Evolutionary conservation across 768 basidiomycete genomes (phyloP), one percentile per base, ranked within the genome.

Genomic region (Crucibulum laeve): DNA sequence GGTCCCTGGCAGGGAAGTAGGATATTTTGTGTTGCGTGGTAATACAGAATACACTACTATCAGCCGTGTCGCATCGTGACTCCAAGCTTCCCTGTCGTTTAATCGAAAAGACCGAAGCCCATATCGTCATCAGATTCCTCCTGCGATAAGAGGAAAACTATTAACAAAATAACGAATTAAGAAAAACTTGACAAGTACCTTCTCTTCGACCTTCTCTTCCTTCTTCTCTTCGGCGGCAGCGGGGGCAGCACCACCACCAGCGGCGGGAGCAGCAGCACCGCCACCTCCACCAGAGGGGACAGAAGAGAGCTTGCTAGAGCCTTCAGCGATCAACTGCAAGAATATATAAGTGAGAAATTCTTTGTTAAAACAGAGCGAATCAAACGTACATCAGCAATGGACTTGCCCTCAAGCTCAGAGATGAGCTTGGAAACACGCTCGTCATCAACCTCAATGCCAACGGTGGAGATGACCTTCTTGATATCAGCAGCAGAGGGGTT

Each of bases 21-120:
- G 25, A 13, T 40, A 24, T 24, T 26, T 40, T 14, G 14, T 37
- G 10, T 14, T 18, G 36, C 18, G 18, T 37, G 8, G 22, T 40
- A 40, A 7, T 19, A 19, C 18, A n/a, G 25, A 11, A 15, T 13
- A 13, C 13, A 21, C 19, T 22, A 10, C 42, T 8, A 8, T 18
- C 43, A 19, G 36, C 43, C 33, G 44, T 22, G n/a, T n/a, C n/a
- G n/a, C n/a, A n/a, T n/a, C n/a, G n/a, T n/a, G n/a, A n/a, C n/a
- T n/a, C n/a, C n/a, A n/a, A n/a, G n/a, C n/a, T n/a, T n/a, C n/a
- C n/a, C 39, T 24, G 30, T 33, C 51, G 26, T 50, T 76, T 84
- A 96, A 76, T 96, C 93, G 77, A 96, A 96, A 52, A 96, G 80
- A 74, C 93, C 93, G 70, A 97, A 97, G 76, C 93, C 92, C 92